Base-by-base conservation (phyloP, 495 filamentous ascomycete species). In the Lepraria neglecta region DNA sequence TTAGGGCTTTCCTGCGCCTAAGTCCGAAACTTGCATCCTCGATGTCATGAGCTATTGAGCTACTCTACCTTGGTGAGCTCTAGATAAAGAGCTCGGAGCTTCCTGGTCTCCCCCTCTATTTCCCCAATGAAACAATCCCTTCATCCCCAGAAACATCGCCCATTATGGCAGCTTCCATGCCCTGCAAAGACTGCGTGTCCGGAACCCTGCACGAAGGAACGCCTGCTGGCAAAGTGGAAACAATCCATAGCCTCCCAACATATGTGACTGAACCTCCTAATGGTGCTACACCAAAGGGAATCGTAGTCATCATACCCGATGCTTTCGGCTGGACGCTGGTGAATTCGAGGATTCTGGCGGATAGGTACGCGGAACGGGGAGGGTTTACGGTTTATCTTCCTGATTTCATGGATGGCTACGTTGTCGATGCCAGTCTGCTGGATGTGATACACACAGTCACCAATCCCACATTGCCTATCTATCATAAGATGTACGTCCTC, bases 301-400 rank as follows among this genome's bases (percentile, higher is more conserved):
- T 81, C 38, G 70, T 85, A 12, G 74, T 86, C 52, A 72, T 84
- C 52, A 71, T 85, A 51, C 66, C 81, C 5, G 83, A 85, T 68
- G 76, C 78, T 11, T 83, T 85, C 55, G 83, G 83, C 14, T 87
- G 82, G 82, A 62, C 72, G 17, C 72, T 84, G 19, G 67, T 71
- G 24, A 85, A 87, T 64, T 76, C 73, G 40, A 71, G 82, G 6
- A 65, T 82, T 0, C 66, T 85, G 12, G 77, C 79, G 5, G 82
- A 87, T 63, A 58, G 67, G 30, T 83, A 80, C 62, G 80, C 82
- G 4, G 68, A 75, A 30, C 74, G 74, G 59, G 75, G 77, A 0
- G 73, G 69, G 12, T 79, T 73, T 63, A 68, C 67, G 4, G 81
- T 85, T 33, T 82, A 80, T 63, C 63, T 82, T 46, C 84, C 83